phyloP scores from a whole-genome alignment of 1,284 basidiomycete species.

The Trichosporon faecale region DNA sequence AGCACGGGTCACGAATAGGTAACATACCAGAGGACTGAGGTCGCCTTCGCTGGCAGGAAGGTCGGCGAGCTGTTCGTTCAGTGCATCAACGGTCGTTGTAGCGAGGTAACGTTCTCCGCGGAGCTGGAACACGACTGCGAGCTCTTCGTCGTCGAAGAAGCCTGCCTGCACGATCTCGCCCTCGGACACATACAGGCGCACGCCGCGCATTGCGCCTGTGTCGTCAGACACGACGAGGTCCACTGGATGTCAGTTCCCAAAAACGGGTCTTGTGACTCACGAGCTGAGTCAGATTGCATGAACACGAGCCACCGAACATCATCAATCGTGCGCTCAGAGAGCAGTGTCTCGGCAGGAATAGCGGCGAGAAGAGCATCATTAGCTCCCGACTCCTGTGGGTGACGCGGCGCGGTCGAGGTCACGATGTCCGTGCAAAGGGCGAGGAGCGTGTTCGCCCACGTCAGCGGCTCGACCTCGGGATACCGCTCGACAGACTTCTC shows the following conservation, averaged over 20 bases:
- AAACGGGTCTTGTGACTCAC: neutral
- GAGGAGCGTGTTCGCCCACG: slow-evolving; percentile 23
- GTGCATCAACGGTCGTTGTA: slow-evolving; percentile 14
- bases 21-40: neutral
- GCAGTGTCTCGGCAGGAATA: neutral
- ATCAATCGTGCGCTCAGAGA: slow-evolving; percentile 9
- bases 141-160: slow-evolving; percentile 45
- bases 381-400: neutral
- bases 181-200: neutral
- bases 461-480: slow-evolving; percentile 20
- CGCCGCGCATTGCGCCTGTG: neutral
- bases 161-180: slow-evolving; percentile 20
- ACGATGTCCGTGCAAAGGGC: slow-evolving; percentile 12
- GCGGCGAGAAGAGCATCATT: neutral
- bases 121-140: slow-evolving; percentile 33
- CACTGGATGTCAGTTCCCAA: slow-evolving; percentile 10
- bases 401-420: neutral
- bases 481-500: slow-evolving; percentile 8
- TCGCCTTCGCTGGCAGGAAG: neutral
- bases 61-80: neutral
- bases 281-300: neutral
- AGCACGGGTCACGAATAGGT: neutral
- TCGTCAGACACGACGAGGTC: neutral
- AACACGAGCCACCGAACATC: slow-evolving; percentile 16
- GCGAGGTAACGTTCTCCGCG: slow-evolving; percentile 26